phyloP scores from a whole-genome alignment of 306 rosid species.

The Amphicarpaea edgeworthii region DNA sequence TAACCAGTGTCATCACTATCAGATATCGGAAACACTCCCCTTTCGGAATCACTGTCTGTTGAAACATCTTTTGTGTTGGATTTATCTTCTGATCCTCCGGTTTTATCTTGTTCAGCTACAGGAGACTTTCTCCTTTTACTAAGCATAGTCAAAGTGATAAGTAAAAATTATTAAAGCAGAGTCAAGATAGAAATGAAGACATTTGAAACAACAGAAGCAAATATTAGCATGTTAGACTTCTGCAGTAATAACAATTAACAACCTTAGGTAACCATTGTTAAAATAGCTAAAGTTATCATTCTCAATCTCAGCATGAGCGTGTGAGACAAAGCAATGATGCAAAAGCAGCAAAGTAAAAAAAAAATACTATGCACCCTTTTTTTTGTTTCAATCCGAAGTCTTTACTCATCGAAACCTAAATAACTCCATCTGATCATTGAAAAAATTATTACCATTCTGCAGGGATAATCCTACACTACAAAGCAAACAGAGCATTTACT shows the following conservation, averaged over 20 bases:
- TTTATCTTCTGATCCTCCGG: slow-evolving; percentile 50
- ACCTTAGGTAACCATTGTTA: not conserved
- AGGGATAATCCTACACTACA: slow-evolving; percentile 3
- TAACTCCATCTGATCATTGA: not conserved
- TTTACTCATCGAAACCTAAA: not conserved
- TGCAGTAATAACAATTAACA: not conserved
- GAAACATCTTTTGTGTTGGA: slow-evolving; percentile 44
- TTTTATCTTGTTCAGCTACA: slow-evolving; percentile 44
- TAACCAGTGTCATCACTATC: slow-evolving; percentile 52
- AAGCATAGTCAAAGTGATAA: slow-evolving; percentile 26
- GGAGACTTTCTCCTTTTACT: slow-evolving; percentile 46
- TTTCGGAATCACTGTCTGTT: slow-evolving; percentile 48
- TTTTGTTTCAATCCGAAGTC: not conserved
- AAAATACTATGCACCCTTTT: not conserved
- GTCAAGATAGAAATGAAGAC: slow-evolving; percentile 30
- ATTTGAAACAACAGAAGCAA: slow-evolving; percentile 1
- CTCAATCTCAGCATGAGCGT: not conserved
- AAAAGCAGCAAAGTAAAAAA: not conserved
- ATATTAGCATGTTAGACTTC: not conserved
- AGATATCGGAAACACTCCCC: slow-evolving; percentile 35
- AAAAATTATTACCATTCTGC: slow-evolving; percentile 14
- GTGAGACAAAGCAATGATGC: not conserved
- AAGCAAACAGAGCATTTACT: slow-evolving; percentile 11
- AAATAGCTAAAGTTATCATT: not conserved
- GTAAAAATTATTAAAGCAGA: not conserved